Evolutionary conservation across 768 basidiomycete genomes (phyloP), one percentile per base, ranked within the genome.

Genomic region (Mycena pura): DNA sequence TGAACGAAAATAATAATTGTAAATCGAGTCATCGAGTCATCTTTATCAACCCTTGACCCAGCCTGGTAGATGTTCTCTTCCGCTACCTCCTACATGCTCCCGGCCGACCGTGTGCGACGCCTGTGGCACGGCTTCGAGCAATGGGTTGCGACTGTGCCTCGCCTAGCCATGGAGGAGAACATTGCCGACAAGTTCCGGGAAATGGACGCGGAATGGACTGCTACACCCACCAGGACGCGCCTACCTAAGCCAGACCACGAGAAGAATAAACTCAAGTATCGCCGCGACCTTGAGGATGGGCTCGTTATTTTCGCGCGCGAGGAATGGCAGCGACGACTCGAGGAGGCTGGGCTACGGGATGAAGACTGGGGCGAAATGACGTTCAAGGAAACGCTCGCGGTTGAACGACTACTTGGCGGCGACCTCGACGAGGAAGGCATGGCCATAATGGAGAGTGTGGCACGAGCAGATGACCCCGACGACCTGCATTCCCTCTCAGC

Each of bases 341-440:
- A 63, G 10, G 60, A 63, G 9, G 75, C 72, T 9, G 71, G 75
- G 17, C 73, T 84, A 52, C 63, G 66, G 41, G 74, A 75, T 63
- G 78, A 80, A 40, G 77, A 80, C 62, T 84, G 82, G 83, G 75
- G 73, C 3, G 72, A 76, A 45, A 81, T 83, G 65, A 75, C 78
- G 5, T 61, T 65, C 6, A 72, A 68, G 19, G 82, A 83, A 55
- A 72, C 70, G 44, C 64, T 65, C 19, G 72, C 72, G 11, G 76
- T 80, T 28, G 73, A 72, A 32, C 69, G 69, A 34, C 69, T 76
- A 1, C 70, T 83, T n/a, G 79, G 79, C 5, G 77, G 70, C 41
- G 73, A 77, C 19, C 67, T 72, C 38, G 77, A 76, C 41, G 76
- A 75, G 6, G 72, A 70, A 22, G 72, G 74, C 19, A 53, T 57